Evolutionary conservation across 2,329 filamentous ascomycete species (phyloP), one percentile per base, ranked within the genome.

Genomic region (Fusarium longipes): DNA sequence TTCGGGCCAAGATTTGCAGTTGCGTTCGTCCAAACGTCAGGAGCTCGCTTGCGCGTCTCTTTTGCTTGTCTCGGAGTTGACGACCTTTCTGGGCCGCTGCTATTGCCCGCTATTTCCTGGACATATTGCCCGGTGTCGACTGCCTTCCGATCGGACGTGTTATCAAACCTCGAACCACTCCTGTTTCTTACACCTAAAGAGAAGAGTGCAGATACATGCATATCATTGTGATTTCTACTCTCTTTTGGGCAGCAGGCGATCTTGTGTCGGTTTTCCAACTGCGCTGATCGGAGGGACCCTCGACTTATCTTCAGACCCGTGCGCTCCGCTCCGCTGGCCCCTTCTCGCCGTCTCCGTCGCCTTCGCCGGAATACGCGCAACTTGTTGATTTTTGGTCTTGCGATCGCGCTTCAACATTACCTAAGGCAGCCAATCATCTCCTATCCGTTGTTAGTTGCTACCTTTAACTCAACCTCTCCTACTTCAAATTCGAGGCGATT

Each of bases 271-370:
- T 39, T 65, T 45, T 30, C 27, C 29, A 50, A 55, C 57, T 52
- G 51, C 39, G 57, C 30, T 51, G 51, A 59, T 65, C 54, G 44
- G 50, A 62, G 52, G 53, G 49, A 57, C 54, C 65, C 49, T 68
- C 38, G 57, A 52, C 52, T 50, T 57, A 32, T 61, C 54, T 62
- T 45, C 51, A 65, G 55, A 65, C 51, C n/a, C 49, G 45, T 24
- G 25, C 58, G 52, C 48, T 69, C 44, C 48, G 56, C 56, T 68
- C 61, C 39, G 43, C 33, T 67, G 38, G 43, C 48, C 62, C 65
- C 57, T 43, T 48, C 40, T 71, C 70, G 65, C 67, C 56, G 55
- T 65, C 52, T 57, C 70, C 61, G 57, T 62, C 62, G 59, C 65
- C 53, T 47, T 62, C 59, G 58, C 70, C 63, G 65, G 65, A 67